These are phyloP conservation scores for Lachnellula subtilissima DNA, from an alignment of 2,329 filamentous ascomycete species.

Conservation along the genomic window DNA sequence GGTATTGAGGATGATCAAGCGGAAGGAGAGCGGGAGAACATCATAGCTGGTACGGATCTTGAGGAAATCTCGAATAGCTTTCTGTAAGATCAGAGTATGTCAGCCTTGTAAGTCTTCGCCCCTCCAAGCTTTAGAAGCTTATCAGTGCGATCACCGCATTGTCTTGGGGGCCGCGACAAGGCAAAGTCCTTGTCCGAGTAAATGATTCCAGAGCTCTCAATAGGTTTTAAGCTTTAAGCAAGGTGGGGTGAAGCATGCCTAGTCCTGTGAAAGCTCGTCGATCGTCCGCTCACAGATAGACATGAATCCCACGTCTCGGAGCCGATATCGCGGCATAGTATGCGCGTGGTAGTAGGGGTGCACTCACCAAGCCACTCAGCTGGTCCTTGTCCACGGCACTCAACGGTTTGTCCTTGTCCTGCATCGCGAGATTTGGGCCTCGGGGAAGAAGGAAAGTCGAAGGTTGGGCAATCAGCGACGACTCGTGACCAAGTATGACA, in stretches of 20 bases:
- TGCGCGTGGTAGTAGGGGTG: constrained; percentile 4
- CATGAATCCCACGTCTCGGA: background rate
- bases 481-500: constrained; percentile 29
- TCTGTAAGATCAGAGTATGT: constrained; percentile 46
- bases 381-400: constrained; percentile 70
- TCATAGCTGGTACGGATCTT: constrained; percentile 97
- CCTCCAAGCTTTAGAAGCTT: background rate
- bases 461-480: constrained; percentile 31
- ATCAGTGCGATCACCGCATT: background rate
- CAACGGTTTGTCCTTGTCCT: constrained; percentile 37
- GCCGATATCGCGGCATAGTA: background rate
- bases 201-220: background rate
- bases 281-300: background rate
- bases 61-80: constrained; percentile 90
- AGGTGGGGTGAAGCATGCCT: background rate
- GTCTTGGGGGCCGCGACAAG: background rate
- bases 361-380: constrained; percentile 69
- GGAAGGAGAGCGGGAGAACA: constrained; percentile 91
- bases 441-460: constrained; percentile 33
- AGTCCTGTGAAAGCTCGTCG: background rate
- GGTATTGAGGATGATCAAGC: constrained; percentile 92
- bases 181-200: background rate
- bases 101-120: constrained; percentile 22
- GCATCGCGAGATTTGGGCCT: constrained; percentile 29
- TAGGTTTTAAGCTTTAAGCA: too few species aligned